Evolutionary conservation across 192 early-diverging fungal species (phyloP).

Genomic region (Linnemannia exigua): DNA sequence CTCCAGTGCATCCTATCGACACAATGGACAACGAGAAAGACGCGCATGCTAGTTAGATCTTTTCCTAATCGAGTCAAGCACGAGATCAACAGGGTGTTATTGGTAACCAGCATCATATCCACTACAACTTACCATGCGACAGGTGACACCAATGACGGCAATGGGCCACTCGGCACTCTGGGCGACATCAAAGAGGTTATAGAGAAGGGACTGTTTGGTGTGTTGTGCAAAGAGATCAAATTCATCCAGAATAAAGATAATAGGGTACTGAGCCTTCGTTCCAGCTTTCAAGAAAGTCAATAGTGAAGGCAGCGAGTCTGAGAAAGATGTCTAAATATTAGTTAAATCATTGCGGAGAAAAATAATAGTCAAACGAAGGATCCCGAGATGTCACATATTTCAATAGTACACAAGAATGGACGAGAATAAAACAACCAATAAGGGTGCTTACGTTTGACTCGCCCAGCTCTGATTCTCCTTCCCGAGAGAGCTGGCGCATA

Average conservation of each 20-base stretch:
- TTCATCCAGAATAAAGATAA: conserved; percentile 94
- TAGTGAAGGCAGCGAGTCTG: conserved; percentile 78
- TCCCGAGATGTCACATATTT: conserved; percentile 5
- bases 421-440: not conserved
- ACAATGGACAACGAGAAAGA: not conserved
- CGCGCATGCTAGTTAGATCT: not conserved
- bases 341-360: conserved; percentile 6
- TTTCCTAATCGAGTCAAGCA: not conserved
- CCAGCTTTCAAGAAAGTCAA: conserved; percentile 74
- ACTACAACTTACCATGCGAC: conserved; percentile 79
- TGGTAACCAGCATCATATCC: too few relatives aligned
- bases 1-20: conserved; percentile 79
- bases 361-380: conserved; percentile 11
- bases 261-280: conserved; percentile 64
- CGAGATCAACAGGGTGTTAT: too few relatives aligned
- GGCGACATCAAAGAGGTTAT: conserved; percentile 94
- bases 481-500: conserved; percentile 77
- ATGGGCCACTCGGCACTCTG: conserved; percentile 89
- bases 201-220: conserved; percentile 92
- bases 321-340: conserved; percentile 70
- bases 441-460: conserved; percentile 47
- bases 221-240: conserved; percentile 94
- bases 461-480: conserved; percentile 69
- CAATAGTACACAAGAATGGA: not conserved
- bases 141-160: conserved; percentile 88